phyloP scores from a whole-genome alignment of 106 monocot species.

The Posidonia australis region DNA sequence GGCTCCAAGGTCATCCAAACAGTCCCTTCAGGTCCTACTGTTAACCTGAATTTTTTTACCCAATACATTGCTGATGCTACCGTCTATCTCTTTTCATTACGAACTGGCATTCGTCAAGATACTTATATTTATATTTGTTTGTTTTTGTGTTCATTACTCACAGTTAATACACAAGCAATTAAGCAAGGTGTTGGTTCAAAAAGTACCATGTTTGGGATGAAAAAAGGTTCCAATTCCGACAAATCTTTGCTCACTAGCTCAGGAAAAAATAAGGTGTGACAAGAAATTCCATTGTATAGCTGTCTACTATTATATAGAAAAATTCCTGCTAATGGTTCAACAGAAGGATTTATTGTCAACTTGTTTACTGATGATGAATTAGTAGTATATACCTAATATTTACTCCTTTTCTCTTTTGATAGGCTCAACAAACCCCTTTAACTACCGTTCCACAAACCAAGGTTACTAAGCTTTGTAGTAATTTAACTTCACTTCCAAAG shows the following conservation, averaged over 20 bases:
- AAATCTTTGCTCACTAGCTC: not conserved
- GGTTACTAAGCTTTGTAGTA: not conserved
- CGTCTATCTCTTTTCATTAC: not conserved
- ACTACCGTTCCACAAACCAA: not conserved
- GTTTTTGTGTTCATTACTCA: slow-evolving; percentile 5
- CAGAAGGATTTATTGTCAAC: not conserved
- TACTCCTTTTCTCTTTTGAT: not conserved
- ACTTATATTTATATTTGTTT: not conserved
- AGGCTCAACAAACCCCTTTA: not conserved
- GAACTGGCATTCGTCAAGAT: not conserved
- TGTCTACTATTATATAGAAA: too few species aligned
- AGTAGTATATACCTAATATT: too few species aligned
- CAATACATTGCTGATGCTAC: too few species aligned
- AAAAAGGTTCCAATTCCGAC: slow-evolving; percentile 7
- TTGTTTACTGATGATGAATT: not conserved
- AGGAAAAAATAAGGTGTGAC: not conserved
- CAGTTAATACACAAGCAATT: slow-evolving; percentile 21
- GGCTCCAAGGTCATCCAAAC: slow-evolving; percentile 16
- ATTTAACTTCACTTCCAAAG: not conserved
- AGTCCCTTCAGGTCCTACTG: slow-evolving; percentile 23
- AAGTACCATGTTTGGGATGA: not conserved
- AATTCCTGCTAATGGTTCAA: too few species aligned
- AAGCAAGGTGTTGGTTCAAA: slow-evolving; percentile 2
- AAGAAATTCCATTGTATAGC: not conserved
- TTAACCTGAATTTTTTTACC: not conserved